These are phyloP conservation scores for Lunasporangiospora selenospora DNA, from an alignment of 192 early-diverging fungal species.

Conservation along the genomic window DNA sequence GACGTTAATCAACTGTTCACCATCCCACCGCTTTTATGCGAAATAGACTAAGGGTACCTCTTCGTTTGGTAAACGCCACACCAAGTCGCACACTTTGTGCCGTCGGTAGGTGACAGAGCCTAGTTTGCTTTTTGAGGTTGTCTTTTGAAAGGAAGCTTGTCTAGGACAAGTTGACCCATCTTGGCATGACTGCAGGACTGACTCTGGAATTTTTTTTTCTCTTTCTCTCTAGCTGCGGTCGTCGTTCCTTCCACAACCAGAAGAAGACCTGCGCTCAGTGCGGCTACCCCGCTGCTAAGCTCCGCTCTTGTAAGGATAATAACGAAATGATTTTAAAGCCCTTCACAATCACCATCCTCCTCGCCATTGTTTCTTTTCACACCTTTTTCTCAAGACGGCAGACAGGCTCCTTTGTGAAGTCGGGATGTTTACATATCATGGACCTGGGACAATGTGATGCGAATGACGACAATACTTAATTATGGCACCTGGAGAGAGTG, in stretches of 20 bases:
- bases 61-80: slow-evolving; percentile 99
- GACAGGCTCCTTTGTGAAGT: too few species aligned
- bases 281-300: slow-evolving; percentile 98
- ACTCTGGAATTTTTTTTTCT: neutral
- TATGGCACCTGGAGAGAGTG: too few species aligned
- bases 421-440: too few species aligned
- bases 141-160: too few species aligned
- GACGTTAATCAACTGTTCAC: too few species aligned
- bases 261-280: slow-evolving; percentile 99
- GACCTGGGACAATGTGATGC: too few species aligned
- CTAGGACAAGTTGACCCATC: too few species aligned
- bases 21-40: too few species aligned
- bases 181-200: too few species aligned
- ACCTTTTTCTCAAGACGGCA: too few species aligned
- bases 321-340: neutral
- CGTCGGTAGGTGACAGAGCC: slow-evolving; percentile 59
- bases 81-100: slow-evolving; percentile 99
- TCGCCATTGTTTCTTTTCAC: neutral
- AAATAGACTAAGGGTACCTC: slow-evolving; percentile 96
- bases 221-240: slow-evolving; percentile 72
- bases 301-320: slow-evolving; percentile 80
- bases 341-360: slow-evolving; percentile 14
- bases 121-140: neutral
- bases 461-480: too few species aligned
- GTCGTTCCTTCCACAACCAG: slow-evolving; percentile 98